These are phyloP conservation scores for Debaryomyces maramus DNA, from an alignment of 805 yeast species.

Conservation along the genomic window DNA sequence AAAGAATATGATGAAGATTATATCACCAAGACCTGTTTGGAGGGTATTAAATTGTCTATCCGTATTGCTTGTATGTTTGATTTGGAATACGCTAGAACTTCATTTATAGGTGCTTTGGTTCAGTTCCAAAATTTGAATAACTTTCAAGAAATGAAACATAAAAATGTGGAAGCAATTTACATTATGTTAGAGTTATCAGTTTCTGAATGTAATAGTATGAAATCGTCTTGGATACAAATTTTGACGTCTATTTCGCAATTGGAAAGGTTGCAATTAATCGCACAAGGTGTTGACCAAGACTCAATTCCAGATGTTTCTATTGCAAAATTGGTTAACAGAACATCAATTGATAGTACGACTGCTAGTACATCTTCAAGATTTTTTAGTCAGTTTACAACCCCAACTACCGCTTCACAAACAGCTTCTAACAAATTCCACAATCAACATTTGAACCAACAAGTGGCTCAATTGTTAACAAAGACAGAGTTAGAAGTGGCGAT, in stretches of 20 bases:
- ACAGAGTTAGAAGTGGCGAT: constrained; percentile 76
- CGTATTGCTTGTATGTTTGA: constrained; percentile 83
- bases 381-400: constrained; percentile 54
- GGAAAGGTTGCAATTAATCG: constrained; percentile 83
- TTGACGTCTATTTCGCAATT: constrained; percentile 83
- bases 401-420: constrained; percentile 59
- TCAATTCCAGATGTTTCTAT: constrained; percentile 81
- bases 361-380: constrained; percentile 42
- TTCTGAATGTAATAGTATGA: constrained; percentile 71
- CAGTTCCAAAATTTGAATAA: constrained; percentile 83
- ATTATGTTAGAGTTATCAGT: constrained; percentile 75
- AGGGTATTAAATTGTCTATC: constrained; percentile 81
- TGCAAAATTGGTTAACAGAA: constrained; percentile 63
- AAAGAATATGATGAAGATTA: constrained; percentile 81
- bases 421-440: constrained; percentile 72
- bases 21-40: constrained; percentile 67
- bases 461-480: constrained; percentile 57
- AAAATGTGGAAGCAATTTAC: constrained; percentile 79
- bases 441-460: constrained; percentile 61
- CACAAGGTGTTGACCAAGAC: constrained; percentile 83
- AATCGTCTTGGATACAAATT: constrained; percentile 78
- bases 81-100: constrained; percentile 78
- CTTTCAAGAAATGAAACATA: constrained; percentile 70
- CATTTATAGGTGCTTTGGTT: constrained; percentile 86
- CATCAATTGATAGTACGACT: constrained; percentile 54